phyloP scores from a whole-genome alignment of 805 yeast species.

The Metschnikowia similis region DNA sequence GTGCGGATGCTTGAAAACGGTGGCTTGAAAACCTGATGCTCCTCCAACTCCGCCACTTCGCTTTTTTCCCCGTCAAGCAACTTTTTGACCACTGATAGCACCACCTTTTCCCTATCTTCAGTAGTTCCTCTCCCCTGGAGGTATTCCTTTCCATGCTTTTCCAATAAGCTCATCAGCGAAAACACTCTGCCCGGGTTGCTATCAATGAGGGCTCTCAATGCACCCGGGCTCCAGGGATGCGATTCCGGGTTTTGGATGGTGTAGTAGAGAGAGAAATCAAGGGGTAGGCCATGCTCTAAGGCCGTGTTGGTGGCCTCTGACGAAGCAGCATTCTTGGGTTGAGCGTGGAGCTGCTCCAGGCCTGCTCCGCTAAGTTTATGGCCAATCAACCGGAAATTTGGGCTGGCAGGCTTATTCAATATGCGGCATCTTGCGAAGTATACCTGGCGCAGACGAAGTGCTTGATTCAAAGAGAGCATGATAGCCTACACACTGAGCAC shows the following conservation, averaged over 20 bases:
- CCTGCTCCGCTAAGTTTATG: conserved; percentile 2
- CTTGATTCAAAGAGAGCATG: background rate
- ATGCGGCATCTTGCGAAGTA: background rate
- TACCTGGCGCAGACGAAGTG: background rate
- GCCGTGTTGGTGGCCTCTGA: conserved; percentile 17
- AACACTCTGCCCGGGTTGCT: conserved; percentile 52
- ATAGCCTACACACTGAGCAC: background rate
- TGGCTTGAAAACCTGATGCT: conserved; percentile 6
- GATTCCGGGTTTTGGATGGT: conserved; percentile 14
- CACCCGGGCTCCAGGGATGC: conserved; percentile 13
- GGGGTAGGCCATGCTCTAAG: conserved; percentile 18
- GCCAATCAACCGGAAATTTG: background rate
- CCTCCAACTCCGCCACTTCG: conserved; percentile 29
- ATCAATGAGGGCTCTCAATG: conserved; percentile 13
- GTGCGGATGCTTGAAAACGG: conserved; percentile 9
- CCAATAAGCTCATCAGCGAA: conserved; percentile 45
- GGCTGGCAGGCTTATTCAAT: background rate
- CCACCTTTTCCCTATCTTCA: conserved; percentile 18
- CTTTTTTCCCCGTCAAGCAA: conserved; percentile 35
- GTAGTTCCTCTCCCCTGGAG: background rate
- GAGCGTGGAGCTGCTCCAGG: conserved; percentile 7
- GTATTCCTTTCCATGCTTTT: conserved; percentile 19
- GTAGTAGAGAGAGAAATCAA: conserved; percentile 28
- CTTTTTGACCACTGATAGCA: conserved; percentile 29
- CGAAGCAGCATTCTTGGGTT: background rate